Conservation (phyloP, 306 rosid species). For the Glycine latifolia region DNA sequence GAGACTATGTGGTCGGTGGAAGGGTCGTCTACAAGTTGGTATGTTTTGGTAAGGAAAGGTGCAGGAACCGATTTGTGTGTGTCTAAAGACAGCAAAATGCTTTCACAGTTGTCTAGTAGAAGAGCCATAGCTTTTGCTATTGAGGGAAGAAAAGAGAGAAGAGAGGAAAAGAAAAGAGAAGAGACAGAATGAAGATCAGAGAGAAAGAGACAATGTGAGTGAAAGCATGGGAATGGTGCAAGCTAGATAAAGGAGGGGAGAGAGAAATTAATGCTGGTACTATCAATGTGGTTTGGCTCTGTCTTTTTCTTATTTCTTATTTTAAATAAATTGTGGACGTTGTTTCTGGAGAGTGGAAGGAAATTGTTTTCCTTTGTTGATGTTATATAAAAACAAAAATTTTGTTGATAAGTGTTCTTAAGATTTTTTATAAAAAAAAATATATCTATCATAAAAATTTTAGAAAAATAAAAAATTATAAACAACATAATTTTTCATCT, state of each 20-base stretch:
- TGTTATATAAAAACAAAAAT: too few relatives aligned
- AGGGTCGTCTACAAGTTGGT: slow-evolving; percentile 93
- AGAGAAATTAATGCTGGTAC: slow-evolving; percentile 17
- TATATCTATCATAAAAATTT: too few relatives aligned
- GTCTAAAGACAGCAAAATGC: slow-evolving; percentile 80
- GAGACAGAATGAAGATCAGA: neutral
- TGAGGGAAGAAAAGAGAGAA: neutral
- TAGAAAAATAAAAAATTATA: too few relatives aligned
- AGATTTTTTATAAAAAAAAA: too few relatives aligned
- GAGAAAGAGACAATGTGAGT: slow-evolving; percentile 10
- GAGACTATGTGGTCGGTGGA: slow-evolving; percentile 92
- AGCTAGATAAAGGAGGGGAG: slow-evolving; percentile 42
- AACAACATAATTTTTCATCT: too few relatives aligned
- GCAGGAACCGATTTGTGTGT: slow-evolving; percentile 95
- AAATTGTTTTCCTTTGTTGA: too few relatives aligned
- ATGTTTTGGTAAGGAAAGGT: slow-evolving; percentile 91
- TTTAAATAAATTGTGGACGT: neutral
- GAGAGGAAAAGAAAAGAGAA: neutral
- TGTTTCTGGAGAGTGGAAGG: neutral
- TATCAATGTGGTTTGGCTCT: slow-evolving; percentile 49
- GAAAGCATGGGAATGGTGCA: slow-evolving; percentile 28
- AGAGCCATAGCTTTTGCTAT: slow-evolving; percentile 63
- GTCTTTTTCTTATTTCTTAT: slow-evolving; percentile 17
- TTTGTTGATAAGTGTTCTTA: too few relatives aligned
- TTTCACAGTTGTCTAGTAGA: slow-evolving; percentile 78